Percentiles rank a stretch among this genome's conserved stretches.
These are phyloP conservation scores for Microcyclospora tardicrescens DNA, from an alignment of 2,329 filamentous ascomycete genomes.

Conservation along the genomic window DNA sequence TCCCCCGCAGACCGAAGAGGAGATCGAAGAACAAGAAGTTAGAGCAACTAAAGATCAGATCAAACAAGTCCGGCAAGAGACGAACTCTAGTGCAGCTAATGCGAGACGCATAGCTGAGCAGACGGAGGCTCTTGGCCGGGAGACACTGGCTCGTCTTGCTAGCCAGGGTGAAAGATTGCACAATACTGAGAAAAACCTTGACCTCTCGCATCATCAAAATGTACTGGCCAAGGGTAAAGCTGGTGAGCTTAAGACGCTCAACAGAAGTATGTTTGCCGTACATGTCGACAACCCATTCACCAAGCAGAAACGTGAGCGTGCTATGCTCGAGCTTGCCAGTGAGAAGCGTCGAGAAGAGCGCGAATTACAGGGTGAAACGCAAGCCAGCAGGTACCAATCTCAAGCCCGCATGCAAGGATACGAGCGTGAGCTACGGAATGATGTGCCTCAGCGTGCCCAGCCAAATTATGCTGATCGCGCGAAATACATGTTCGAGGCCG, in stretches of 20 bases:
- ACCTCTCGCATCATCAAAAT: conserved; percentile 60
- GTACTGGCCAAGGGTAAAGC: conserved; percentile 67
- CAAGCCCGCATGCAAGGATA: background rate
- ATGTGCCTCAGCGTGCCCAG: too few species aligned
- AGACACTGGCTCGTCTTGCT: conserved; percentile 60
- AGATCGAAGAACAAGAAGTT: conserved; percentile 62
- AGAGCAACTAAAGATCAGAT: conserved; percentile 62
- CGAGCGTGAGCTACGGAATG: background rate
- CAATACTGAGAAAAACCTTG: conserved; percentile 71
- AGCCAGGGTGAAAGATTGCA: conserved; percentile 69
- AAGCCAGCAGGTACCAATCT: conserved; percentile 22
- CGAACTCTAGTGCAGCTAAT: conserved; percentile 59
- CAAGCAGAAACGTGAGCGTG: conserved; percentile 43
- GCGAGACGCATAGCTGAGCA: conserved; percentile 54
- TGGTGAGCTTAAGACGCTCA: conserved; percentile 69
- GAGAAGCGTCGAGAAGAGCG: conserved; percentile 49
- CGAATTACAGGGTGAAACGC: conserved; percentile 43
- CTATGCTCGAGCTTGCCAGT: conserved; percentile 55
- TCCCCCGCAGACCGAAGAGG: conserved; percentile 66
- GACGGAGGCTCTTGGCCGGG: conserved; percentile 56
- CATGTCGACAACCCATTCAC: conserved; percentile 45
- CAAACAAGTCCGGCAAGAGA: conserved; percentile 61
- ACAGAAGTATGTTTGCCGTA: conserved; percentile 75
- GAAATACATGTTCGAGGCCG: conserved; percentile 71
- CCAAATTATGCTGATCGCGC: conserved; percentile 45